Conservation (phyloP, 176 grass and related monocot genomes). For the Carex kokanica region DNA sequence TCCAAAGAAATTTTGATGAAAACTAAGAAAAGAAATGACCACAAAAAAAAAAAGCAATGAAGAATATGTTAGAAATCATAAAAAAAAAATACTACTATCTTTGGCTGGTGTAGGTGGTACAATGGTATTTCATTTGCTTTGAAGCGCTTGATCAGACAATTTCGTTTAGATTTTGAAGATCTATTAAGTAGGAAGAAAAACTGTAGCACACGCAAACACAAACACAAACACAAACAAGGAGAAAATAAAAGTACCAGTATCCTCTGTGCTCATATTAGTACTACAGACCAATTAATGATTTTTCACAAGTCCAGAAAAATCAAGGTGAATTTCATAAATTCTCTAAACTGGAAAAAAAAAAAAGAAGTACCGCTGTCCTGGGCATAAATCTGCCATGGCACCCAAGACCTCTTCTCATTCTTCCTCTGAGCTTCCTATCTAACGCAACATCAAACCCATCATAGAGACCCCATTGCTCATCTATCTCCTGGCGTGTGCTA, state of each 20-base stretch:
- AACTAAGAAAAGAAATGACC: neutral
- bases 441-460: slow-evolving; percentile 90
- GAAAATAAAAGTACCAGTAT: neutral
- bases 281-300: neutral
- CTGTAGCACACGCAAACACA: too few species aligned
- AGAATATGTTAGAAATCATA: neutral
- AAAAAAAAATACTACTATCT: too few species aligned
- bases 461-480: slow-evolving; percentile 95
- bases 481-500: slow-evolving; percentile 92
- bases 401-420: slow-evolving; percentile 50
- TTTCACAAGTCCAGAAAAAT: neutral
- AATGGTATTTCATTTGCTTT: too few species aligned
- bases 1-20: neutral
- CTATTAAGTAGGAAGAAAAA: neutral
- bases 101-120: too few species aligned
- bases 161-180: neutral
- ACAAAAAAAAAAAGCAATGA: neutral
- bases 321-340: neutral
- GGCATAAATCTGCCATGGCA: slow-evolving; percentile 86
- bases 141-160: neutral
- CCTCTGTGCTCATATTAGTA: neutral
- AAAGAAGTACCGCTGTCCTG: slow-evolving; percentile 62
- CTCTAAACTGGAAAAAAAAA: neutral
- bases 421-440: slow-evolving; percentile 66
- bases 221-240: neutral